Conservation (phyloP, 83 land plant genomes). For the Picea abies region DNA sequence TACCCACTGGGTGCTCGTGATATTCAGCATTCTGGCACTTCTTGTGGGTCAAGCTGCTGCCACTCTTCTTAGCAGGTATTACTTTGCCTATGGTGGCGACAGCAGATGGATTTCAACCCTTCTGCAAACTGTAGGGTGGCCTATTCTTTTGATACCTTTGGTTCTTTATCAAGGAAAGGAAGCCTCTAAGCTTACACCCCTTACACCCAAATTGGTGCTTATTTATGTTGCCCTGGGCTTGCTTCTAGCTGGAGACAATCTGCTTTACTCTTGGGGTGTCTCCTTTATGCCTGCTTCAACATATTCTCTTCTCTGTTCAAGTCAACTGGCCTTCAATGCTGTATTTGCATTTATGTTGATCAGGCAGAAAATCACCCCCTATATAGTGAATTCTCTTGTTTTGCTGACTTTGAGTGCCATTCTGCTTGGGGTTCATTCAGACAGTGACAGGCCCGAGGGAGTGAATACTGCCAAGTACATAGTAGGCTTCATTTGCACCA, state of each 20-base stretch:
- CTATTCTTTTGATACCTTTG: constrained; percentile 22
- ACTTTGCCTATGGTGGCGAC: constrained; percentile 25
- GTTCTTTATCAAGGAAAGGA: not conserved
- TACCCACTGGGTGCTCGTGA: constrained; percentile 13
- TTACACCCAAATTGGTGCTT: not conserved
- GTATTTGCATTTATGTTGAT: constrained; percentile 30
- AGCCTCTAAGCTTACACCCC: not conserved
- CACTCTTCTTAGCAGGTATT: constrained; percentile 26
- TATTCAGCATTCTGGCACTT: constrained; percentile 18
- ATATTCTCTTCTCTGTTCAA: no score
- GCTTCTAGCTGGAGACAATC: no score
- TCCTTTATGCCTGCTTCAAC: no score
- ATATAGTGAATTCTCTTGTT: constrained; percentile 31
- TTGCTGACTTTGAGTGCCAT: constrained; percentile 28
- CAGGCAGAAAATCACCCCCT: constrained; percentile 28
- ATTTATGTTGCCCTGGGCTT: not conserved
- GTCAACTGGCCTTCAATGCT: constrained; percentile 17
- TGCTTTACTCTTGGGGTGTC: no score
- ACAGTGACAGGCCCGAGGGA: not conserved
- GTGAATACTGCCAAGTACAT: constrained; percentile 21
- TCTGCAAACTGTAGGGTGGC: constrained; percentile 26
- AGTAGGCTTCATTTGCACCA: constrained; percentile 34
- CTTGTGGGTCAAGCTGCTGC: constrained; percentile 29
- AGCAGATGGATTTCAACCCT: constrained; percentile 35
- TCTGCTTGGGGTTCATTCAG: constrained; percentile 4